Base-by-base conservation (phyloP, 2,329 filamentous ascomycete genomes). In the Alternaria infectoria region DNA sequence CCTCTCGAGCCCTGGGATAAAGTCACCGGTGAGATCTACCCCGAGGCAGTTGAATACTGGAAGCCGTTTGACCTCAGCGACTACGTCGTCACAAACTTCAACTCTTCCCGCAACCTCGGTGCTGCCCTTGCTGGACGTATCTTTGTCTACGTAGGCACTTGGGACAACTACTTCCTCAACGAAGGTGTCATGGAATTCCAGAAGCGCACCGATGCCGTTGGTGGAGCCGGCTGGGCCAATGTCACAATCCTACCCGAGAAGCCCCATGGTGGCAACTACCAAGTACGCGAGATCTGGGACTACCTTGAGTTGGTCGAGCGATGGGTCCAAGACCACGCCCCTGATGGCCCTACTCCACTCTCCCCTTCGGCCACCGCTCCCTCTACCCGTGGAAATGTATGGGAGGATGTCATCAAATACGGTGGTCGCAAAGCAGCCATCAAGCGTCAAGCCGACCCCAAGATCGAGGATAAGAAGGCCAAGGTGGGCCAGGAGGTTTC, bases 1-100 rank as follows among this genome's bases (percentile, higher is more conserved):
- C 79, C 79, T 9, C 74, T 81, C 8, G 78, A 78, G 63, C 73
- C 79, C 0, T 80, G 79, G 79, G 75, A 81, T 61, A 81, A 81
- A 58, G 76, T 79, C 25, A 79, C 78, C 0, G 79, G 79, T 13
- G 77, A 81, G 32, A 78, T 81, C 6, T 80, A 79, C 49, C 76
- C 69, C 0, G 77, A 74, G 15, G 79, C 78, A 5, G 77, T 81
- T 0, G 69, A 76, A 26, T 71, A 71, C 62, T 81, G 79, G 79
- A 79, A 78, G 59, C 72, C 70, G 0, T 74, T 80, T 36, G 79
- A 81, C 61, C 68, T 81, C 4, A 69, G 71, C 13, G 49, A 77
- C 54, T 78, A 78, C 46, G 66, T 81, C 32, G 70, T 72, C 8
- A 67, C 59, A 32, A 79, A 81, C 52, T 81, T 76, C 70, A 70